Conservation (phyloP, 257 asterid species). For the Fraxinus americana region DNA sequence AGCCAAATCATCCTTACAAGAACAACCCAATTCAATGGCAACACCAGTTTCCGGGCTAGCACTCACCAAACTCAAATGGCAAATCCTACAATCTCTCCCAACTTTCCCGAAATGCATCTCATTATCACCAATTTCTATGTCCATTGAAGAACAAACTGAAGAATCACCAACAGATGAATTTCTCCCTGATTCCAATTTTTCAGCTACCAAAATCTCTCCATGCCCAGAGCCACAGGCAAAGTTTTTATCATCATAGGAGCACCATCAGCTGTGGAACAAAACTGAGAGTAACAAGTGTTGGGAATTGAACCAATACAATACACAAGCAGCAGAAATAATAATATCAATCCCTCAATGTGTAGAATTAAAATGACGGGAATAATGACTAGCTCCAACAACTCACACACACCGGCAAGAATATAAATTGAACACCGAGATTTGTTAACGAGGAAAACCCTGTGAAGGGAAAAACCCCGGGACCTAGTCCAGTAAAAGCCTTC, state of each 20-base stretch:
- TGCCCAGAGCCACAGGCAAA: conserved; percentile 35
- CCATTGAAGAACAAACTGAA: conserved; percentile 49
- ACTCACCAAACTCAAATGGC: conserved; percentile 72
- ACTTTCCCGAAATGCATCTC: conserved; percentile 37
- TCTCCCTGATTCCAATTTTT: conserved; percentile 43
- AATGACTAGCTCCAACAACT: no score
- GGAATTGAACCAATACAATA: no score
- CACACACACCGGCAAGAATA: no score
- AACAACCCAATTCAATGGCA: conserved; percentile 84
- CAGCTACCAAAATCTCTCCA: conserved; percentile 46
- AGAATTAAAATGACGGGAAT: no score
- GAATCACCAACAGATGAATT: conserved; percentile 46
- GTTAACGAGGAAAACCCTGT: no score
- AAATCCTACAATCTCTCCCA: conserved; percentile 81
- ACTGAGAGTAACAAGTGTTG: no score
- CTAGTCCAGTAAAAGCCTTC: no score
- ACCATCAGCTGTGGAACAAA: conserved; percentile 77
- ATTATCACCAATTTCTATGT: conserved; percentile 39
- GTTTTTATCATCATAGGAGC: conserved; percentile 57
- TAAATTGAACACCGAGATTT: no score
- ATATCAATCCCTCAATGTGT: no score
- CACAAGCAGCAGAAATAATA: no score
- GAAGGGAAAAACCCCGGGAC: no score
- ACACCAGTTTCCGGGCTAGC: conserved; percentile 58
- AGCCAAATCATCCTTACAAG: conserved; percentile 86